Evolutionary conservation across 805 yeast genomes (phyloP).

Genomic region (Lipomyces spencermartinsiae): DNA sequence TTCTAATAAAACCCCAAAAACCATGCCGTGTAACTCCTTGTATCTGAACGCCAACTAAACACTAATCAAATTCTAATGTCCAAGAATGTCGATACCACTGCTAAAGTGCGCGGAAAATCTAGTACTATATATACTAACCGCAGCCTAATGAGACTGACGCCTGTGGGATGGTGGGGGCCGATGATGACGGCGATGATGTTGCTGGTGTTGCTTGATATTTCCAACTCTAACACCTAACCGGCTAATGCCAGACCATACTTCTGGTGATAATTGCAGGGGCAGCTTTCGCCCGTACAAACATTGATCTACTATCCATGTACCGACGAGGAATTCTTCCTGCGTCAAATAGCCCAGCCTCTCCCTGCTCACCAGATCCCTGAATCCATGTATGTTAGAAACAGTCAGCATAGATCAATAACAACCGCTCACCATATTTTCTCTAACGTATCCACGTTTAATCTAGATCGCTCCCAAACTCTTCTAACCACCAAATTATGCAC

Average conservation of each 20-base stretch:
- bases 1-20: background rate
- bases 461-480: constrained; percentile 81
- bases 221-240: constrained; percentile 47
- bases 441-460: constrained; percentile 66
- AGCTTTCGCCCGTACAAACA: constrained; percentile 91
- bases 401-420: background rate
- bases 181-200: constrained; percentile 5
- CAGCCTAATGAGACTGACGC: background rate
- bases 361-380: constrained; percentile 58
- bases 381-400: background rate
- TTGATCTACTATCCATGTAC: constrained; percentile 98
- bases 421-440: constrained; percentile 65
- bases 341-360: constrained; percentile 72
- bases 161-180: background rate
- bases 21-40: background rate
- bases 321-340: constrained; percentile 86
- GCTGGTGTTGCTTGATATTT: constrained; percentile 15
- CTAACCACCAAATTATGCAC: constrained; percentile 60
- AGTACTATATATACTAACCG: background rate
- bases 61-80: background rate
- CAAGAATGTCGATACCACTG: background rate
- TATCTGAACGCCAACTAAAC: background rate
- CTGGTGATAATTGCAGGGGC: constrained; percentile 69
- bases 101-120: background rate
- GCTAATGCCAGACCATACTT: constrained; percentile 80